These are phyloP conservation scores for Porphyra umbilicalis DNA, from an alignment of 31 red algal species.

Conservation along the genomic window DNA sequence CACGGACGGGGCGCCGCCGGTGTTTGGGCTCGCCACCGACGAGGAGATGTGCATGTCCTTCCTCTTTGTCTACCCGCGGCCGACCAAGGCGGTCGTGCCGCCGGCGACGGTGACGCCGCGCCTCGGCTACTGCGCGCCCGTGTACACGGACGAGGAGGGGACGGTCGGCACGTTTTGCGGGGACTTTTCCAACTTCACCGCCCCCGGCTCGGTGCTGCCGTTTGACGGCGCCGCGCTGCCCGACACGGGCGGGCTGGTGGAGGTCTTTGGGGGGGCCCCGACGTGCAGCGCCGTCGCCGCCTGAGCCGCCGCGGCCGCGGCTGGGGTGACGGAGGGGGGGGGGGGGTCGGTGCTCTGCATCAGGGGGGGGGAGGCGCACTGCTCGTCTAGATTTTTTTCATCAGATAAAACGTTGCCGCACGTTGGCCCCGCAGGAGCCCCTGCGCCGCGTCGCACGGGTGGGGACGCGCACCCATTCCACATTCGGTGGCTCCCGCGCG, in stretches of 20 bases:
- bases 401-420: too few species aligned
- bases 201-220: not conserved
- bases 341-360: too few species aligned
- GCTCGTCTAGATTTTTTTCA: too few species aligned
- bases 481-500: too few species aligned
- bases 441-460: too few species aligned
- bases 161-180: not conserved
- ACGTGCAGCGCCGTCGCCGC: not conserved
- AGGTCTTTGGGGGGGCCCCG: not conserved
- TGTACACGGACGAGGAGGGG: not conserved
- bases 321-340: too few species aligned
- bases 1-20: not conserved
- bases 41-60: slow-evolving; percentile 75
- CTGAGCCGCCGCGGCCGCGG: too few species aligned
- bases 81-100: not conserved
- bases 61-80: not conserved
- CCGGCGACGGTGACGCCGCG: not conserved
- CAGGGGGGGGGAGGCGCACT: too few species aligned
- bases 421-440: too few species aligned
- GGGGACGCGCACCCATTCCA: too few species aligned
- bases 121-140: not conserved
- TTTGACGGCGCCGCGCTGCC: not conserved
- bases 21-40: slow-evolving; percentile 38
- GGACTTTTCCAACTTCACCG: not conserved
- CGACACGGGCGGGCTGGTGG: not conserved